Percentiles rank a stretch among this genome's conserved stretches.
phyloP scores from a whole-genome alignment of 1,139 yeast genomes.

The Kodamaea arcana region DNA sequence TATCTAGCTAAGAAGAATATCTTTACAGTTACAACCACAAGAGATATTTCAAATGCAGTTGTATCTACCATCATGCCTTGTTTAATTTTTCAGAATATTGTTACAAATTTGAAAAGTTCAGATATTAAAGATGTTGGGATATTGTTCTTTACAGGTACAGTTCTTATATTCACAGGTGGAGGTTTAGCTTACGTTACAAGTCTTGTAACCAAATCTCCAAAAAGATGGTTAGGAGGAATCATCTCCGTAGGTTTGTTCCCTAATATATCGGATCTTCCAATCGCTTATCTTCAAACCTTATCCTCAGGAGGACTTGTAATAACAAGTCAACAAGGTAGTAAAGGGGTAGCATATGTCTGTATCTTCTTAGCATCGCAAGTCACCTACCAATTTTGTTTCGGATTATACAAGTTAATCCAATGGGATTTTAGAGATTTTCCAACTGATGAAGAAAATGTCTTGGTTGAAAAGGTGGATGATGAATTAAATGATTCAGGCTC shows the following conservation, averaged over 20 bases:
- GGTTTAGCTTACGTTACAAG: slow-evolving; percentile 31
- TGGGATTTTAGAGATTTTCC: slow-evolving; percentile 52
- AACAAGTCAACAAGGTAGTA: slow-evolving; percentile 53
- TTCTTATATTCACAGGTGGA: slow-evolving; percentile 40
- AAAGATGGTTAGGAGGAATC: slow-evolving; percentile 75
- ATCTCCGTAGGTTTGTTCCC: slow-evolving; percentile 62
- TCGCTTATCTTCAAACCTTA: slow-evolving; percentile 81
- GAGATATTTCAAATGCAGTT: slow-evolving; percentile 69
- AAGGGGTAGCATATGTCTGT: slow-evolving; percentile 84
- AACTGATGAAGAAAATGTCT: slow-evolving; percentile 1
- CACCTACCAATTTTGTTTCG: slow-evolving; percentile 69
- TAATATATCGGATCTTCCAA: slow-evolving; percentile 79
- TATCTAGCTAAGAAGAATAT: slow-evolving; percentile 62
- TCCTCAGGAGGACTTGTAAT: slow-evolving; percentile 61
- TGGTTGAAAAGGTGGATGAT: not conserved
- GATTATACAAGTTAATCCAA: slow-evolving; percentile 67
- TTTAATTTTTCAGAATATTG: slow-evolving; percentile 72
- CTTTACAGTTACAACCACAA: slow-evolving; percentile 66
- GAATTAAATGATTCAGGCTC: not conserved
- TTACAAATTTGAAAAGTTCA: slow-evolving; percentile 60
- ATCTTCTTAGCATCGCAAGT: slow-evolving; percentile 73
- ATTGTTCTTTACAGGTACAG: slow-evolving; percentile 51
- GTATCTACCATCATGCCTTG: slow-evolving; percentile 75
- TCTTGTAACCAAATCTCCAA: slow-evolving; percentile 51
- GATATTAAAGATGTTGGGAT: slow-evolving; percentile 78